Conservation (phyloP, 164 flowering plant species). For the Vitis vinifera region ASM3070453v1 NC_081811.1:6520001-6520500, state of each 20-base stretch:
- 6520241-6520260: constrained; percentile 42
- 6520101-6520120: constrained; percentile 63
- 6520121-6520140: constrained; percentile 94
- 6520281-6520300: constrained; percentile 72
- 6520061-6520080: constrained; percentile 18
- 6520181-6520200: constrained; percentile 90
- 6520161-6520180: constrained; percentile 95
- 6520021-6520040: background rate
- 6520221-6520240: constrained; percentile 83
- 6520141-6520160: constrained; percentile 78
- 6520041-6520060: background rate
- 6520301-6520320: constrained; percentile 85
- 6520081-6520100: constrained; percentile 53
- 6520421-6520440: constrained; percentile 75
- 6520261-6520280: constrained; percentile 78
- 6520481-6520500: constrained; percentile 95
- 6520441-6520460: constrained; percentile 51
- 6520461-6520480: constrained; percentile 85
- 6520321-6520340: constrained; percentile 76
- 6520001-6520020: too few species aligned
- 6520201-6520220: constrained; percentile 78
- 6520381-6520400: constrained; percentile 72
- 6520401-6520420: constrained; percentile 61
- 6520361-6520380: constrained; percentile 81
- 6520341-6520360: constrained; percentile 91